phyloP scores from a whole-genome alignment of 495 filamentous ascomycete species.

The Penicillium maclennaniae region DNA sequence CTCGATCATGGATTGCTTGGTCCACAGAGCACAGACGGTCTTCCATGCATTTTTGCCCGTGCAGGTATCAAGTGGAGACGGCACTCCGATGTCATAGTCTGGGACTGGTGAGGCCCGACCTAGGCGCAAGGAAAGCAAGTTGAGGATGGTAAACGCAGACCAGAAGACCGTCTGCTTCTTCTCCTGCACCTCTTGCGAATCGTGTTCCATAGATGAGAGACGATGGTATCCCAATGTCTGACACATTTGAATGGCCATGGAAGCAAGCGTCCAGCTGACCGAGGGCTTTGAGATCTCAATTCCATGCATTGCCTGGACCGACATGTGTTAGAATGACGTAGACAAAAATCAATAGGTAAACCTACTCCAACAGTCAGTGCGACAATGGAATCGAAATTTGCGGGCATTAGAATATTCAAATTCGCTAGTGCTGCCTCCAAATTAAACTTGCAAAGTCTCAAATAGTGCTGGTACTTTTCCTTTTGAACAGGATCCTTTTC shows the following conservation, averaged over 20 bases:
- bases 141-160: conserved; percentile 59
- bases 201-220: conserved; percentile 46
- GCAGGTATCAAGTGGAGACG: conserved; percentile 29
- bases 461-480: conserved; percentile 39
- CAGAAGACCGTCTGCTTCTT: conserved; percentile 52
- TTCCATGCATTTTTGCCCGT: conserved; percentile 24
- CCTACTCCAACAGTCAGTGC: conserved; percentile 57
- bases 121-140: conserved; percentile 58
- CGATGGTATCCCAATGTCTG: conserved; percentile 64
- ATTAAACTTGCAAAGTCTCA: conserved; percentile 50
- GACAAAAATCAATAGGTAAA: background rate
- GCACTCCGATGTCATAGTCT: conserved; percentile 61
- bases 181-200: conserved; percentile 32
- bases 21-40: conserved; percentile 39
- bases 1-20: conserved; percentile 52
- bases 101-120: conserved; percentile 59
- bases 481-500: conserved; percentile 23
- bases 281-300: conserved; percentile 62
- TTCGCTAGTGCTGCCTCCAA: conserved; percentile 56
- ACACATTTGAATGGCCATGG: conserved; percentile 55
- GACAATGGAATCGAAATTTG: conserved; percentile 54
- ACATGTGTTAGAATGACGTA: background rate
- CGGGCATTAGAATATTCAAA: conserved; percentile 55
- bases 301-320: conserved; percentile 45
- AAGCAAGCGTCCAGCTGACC: conserved; percentile 58